phyloP scores from a whole-genome alignment of 139 green algal species.

The Microglena sp. region DNA sequence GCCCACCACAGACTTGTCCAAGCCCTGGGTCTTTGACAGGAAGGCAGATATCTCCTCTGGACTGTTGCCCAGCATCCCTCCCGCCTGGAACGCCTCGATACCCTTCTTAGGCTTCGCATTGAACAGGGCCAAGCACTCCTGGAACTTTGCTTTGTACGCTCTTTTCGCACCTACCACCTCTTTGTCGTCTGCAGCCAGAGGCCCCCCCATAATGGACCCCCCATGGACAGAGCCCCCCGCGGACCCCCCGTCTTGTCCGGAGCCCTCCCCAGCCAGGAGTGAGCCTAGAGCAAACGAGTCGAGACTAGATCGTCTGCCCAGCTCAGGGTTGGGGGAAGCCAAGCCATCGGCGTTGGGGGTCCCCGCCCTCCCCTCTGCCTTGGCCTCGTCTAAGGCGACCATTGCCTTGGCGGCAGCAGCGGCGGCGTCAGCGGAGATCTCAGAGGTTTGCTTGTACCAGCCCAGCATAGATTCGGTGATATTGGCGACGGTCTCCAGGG shows the following conservation, averaged over 20 bases:
- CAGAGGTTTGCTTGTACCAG: conserved; percentile 52
- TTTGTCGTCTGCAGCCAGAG: background rate
- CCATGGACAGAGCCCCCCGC: background rate
- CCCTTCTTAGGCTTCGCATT: conserved; percentile 96
- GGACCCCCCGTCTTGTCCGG: background rate
- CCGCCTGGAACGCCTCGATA: conserved; percentile 49
- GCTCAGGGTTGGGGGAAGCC: no score
- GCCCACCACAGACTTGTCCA: conserved; percentile 91
- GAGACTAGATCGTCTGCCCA: no score
- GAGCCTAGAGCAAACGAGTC: background rate
- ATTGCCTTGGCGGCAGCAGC: background rate
- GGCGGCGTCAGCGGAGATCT: no score
- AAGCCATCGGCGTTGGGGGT: conserved; percentile 1
- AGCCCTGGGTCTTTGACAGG: conserved; percentile 51
- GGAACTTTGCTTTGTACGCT: conserved; percentile 48
- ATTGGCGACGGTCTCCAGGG: conserved; percentile 67
- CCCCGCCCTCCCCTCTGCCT: background rate
- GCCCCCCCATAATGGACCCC: background rate
- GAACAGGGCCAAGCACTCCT: conserved; percentile 85
- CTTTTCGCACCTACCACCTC: conserved; percentile 30
- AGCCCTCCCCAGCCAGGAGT: conserved; percentile 3
- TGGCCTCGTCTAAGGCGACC: background rate
- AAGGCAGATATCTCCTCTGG: conserved; percentile 67
- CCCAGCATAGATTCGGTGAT: conserved; percentile 39
- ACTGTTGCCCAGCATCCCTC: conserved; percentile 63